Conservation (phyloP, 176 grass and related monocot genomes). For the Bonia amplexicaulis region DNA sequence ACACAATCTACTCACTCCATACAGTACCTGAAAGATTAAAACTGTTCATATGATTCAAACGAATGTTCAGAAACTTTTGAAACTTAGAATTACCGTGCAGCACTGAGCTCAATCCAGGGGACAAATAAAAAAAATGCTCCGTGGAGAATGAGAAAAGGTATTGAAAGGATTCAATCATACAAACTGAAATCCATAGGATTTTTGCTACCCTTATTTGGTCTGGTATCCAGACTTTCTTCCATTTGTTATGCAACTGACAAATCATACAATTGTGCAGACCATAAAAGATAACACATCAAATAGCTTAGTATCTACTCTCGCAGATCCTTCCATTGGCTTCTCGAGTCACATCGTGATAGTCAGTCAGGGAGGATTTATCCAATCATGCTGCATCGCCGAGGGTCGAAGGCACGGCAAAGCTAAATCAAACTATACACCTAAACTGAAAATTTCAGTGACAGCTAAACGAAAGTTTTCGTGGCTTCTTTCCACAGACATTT, state of each 20-base stretch:
- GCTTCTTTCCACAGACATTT: conserved; percentile 42
- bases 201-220: neutral
- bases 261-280: conserved; percentile 30
- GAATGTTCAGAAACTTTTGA: neutral
- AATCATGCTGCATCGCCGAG: conserved; percentile 39
- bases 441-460: conserved; percentile 50
- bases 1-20: neutral
- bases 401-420: conserved; percentile 23
- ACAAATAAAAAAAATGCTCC: neutral
- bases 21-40: neutral
- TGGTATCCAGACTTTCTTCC: neutral
- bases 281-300: conserved; percentile 37
- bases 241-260: conserved; percentile 48
- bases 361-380: conserved; percentile 42
- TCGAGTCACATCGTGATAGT: conserved; percentile 35
- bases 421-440: conserved; percentile 74
- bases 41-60: neutral
- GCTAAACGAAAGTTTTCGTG: conserved; percentile 27
- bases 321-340: conserved; percentile 33
- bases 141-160: neutral
- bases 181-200: neutral
- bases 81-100: neutral
- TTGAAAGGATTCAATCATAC: neutral
- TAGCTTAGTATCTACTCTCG: conserved; percentile 27
- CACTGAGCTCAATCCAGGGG: neutral